phyloP scores from a whole-genome alignment of 139 green algal genomes.

The Medakamo hakoo region DNA sequence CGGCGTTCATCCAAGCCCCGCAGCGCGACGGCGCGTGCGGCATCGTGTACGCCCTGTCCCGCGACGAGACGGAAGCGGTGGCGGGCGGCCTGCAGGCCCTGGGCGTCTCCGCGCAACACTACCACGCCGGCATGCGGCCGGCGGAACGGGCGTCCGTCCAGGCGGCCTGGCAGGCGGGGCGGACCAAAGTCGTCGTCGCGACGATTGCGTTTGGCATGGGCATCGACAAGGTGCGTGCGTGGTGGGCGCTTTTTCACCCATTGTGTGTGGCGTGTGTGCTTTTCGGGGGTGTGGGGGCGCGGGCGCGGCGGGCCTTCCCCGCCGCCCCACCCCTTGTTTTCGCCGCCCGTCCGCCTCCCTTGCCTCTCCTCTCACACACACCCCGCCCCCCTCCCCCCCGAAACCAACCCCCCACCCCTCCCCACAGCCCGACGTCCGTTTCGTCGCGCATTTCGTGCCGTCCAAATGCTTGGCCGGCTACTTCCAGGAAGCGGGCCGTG shows the following conservation, averaged over 20 bases:
- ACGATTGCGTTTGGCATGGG: constrained; percentile 46
- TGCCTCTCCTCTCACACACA: too few species aligned
- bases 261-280: too few species aligned
- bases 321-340: too few species aligned
- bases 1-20: constrained; percentile 19
- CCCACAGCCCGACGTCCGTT: constrained; percentile 67
- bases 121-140: constrained; percentile 76
- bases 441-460: constrained; percentile 53
- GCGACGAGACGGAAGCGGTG: constrained; percentile 32
- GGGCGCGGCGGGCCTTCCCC: too few species aligned
- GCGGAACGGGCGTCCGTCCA: constrained; percentile 60
- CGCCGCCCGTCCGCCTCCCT: too few species aligned
- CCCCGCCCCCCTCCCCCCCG: too few species aligned
- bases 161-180: constrained; percentile 45
- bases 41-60: constrained; percentile 82
- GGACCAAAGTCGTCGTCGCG: constrained; percentile 4
- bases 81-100: constrained; percentile 18
- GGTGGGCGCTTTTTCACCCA: too few species aligned
- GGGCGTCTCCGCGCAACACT: constrained; percentile 38
- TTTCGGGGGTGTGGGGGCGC: too few species aligned
- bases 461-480: constrained; percentile 35
- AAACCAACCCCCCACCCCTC: too few species aligned
- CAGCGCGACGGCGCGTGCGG: constrained; percentile 31
- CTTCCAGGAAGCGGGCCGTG: constrained; percentile 53
- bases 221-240: constrained; percentile 69